phyloP scores from a whole-genome alignment of 768 basidiomycete genomes.

The Tylopilus felleus region DNA sequence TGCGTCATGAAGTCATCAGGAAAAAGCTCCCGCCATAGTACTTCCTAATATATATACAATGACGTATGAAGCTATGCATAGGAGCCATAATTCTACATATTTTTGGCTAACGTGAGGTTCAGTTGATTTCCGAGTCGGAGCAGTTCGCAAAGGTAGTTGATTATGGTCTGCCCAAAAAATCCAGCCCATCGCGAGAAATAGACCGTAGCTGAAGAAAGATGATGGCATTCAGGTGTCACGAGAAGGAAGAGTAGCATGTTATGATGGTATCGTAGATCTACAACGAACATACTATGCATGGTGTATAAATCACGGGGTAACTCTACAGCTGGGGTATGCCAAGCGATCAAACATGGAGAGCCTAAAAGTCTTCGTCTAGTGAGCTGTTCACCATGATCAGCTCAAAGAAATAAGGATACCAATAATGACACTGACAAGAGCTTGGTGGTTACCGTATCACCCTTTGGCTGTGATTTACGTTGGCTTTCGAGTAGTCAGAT shows the following conservation, averaged over 20 bases:
- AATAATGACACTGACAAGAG: conserved; percentile 36
- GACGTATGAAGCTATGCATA: too few relatives aligned
- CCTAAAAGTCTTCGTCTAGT: conserved; percentile 42
- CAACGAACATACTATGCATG: not conserved
- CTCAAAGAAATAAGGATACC: not conserved
- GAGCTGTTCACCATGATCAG: conserved; percentile 26
- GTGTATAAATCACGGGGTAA: not conserved
- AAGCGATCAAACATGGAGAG: not conserved
- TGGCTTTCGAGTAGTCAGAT: conserved; percentile 74
- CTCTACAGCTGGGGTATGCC: not conserved
- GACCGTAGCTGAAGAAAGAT: too few relatives aligned
- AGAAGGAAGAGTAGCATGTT: conserved; percentile 2
- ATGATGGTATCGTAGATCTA: conserved; percentile 17
- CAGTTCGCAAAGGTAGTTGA: too few relatives aligned
- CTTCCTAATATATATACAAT: too few relatives aligned
- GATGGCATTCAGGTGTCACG: conserved; percentile 8
- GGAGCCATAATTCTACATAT: too few relatives aligned
- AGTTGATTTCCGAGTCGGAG: too few relatives aligned
- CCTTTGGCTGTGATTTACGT: conserved; percentile 41
- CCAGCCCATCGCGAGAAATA: too few relatives aligned
- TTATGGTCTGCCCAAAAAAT: too few relatives aligned
- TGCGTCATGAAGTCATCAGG: too few relatives aligned
- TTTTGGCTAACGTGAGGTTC: too few relatives aligned
- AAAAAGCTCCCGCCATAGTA: too few relatives aligned
- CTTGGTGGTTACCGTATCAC: conserved; percentile 23